phyloP scores from a whole-genome alignment of 1,284 basidiomycete genomes.

The Leccinum solheimii region DNA sequence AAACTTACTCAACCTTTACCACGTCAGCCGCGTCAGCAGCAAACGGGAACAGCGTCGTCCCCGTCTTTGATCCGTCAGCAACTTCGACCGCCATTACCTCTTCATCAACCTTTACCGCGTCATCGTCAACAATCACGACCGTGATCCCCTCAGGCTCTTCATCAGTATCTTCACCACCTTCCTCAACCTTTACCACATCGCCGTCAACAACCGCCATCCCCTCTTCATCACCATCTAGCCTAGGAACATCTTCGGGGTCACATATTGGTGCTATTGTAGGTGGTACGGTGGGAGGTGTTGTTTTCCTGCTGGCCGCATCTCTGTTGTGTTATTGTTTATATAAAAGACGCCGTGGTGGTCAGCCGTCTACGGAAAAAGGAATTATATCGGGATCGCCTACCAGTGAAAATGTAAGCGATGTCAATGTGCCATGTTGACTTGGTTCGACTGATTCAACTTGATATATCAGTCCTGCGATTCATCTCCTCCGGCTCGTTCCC shows the following conservation, averaged over 20 bases:
- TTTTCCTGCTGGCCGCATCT: not conserved
- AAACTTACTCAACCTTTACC: not conserved
- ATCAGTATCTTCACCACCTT: no score
- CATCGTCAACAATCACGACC: no score
- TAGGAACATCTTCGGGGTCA: not conserved
- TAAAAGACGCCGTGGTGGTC: not conserved
- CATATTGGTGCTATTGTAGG: not conserved
- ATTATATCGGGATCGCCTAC: not conserved
- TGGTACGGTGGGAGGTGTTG: not conserved
- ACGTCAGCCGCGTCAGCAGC: no score
- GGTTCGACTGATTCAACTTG: not conserved
- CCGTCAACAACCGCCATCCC: not conserved
- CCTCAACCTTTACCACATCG: not conserved
- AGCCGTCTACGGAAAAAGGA: not conserved
- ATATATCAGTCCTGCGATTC: not conserved
- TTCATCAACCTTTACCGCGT: no score
- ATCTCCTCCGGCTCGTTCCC: not conserved
- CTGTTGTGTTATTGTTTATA: not conserved
- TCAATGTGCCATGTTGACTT: not conserved
- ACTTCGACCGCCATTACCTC: no score
- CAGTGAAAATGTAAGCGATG: not conserved
- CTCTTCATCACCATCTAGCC: not conserved
- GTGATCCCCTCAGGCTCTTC: no score
- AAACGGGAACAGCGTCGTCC: no score
- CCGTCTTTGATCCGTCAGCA: no score